phyloP scores from a whole-genome alignment of 805 yeast species.

The Wickerhamomyces pijperi region DNA sequence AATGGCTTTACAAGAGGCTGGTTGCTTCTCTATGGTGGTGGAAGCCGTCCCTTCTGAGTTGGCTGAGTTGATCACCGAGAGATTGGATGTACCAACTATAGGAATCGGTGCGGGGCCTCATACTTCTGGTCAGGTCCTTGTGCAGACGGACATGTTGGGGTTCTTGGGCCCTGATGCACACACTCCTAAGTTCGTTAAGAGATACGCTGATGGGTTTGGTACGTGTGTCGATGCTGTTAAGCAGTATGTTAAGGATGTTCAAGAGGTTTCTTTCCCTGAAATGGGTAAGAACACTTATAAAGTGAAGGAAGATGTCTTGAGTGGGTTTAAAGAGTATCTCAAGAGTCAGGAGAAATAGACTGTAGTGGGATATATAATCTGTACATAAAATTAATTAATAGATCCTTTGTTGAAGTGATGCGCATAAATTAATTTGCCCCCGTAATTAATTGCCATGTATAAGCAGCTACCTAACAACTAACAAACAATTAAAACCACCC shows the following conservation, averaged over 20 bases:
- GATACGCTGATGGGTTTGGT: slow-evolving; percentile 42
- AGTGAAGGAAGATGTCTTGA: slow-evolving; percentile 53
- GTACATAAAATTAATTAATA: no score
- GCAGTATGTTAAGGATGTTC: slow-evolving; percentile 51
- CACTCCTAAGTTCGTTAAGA: slow-evolving; percentile 66
- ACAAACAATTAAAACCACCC: no score
- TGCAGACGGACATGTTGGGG: slow-evolving; percentile 76
- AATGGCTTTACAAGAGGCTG: slow-evolving; percentile 55
- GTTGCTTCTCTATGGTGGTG: slow-evolving; percentile 62
- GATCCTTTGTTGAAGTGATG: no score
- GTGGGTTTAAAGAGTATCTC: slow-evolving; percentile 25
- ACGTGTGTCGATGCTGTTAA: slow-evolving; percentile 39
- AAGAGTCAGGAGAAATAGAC: slow-evolving; percentile 1
- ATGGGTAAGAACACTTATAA: slow-evolving; percentile 51
- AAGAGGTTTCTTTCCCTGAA: slow-evolving; percentile 45
- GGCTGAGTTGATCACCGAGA: slow-evolving; percentile 51
- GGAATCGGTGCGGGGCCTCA: slow-evolving; percentile 92
- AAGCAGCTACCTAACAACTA: no score
- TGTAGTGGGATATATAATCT: no score
- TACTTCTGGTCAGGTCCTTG: slow-evolving; percentile 85
- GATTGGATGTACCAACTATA: slow-evolving; percentile 65
- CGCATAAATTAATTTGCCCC: no score
- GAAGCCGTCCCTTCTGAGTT: slow-evolving; percentile 81
- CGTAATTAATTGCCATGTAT: no score
- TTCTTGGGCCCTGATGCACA: slow-evolving; percentile 36